Evolutionary conservation across 768 basidiomycete species (phyloP), one percentile per base, ranked within the genome.

Genomic region (Termitomyces sp.): DNA sequence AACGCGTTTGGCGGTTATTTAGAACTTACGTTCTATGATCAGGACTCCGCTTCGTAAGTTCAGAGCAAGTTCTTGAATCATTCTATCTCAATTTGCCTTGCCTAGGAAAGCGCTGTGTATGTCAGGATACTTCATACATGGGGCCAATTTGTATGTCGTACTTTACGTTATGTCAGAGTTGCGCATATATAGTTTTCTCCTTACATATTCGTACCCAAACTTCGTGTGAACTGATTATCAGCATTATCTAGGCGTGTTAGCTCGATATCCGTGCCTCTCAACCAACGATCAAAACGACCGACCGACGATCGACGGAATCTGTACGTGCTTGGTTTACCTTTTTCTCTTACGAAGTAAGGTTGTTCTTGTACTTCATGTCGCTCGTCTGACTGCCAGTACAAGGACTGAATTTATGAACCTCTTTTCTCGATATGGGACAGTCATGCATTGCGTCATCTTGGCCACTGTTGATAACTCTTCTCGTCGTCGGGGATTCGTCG

Each of bases 401-500:
- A 81, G 79, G 60, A 62, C 72, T 57, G 89, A 89, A 58, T 86
- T 89, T 62, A 67, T 77, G 26, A 73, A 75, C 40, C 62, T 86
- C 5, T 92, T 89, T 63, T 78, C 82, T 51, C 78, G 74, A 14
- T 84, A 80, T 61, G 90, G 90, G 33, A 79, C 73, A 9, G 87
- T 92, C 15, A 72, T 79, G 1, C 90, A 92, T 66, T 86, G 83
- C 21, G 90, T 92, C 23, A 89, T 92, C 50, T 77, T 92, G 19
- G 91, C 89, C 2, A 92, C 91, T 5, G 83, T 91, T 40, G 90
- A 92, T 64, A 89, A 87, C 62, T 85, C 89, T 42, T 91, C 90
- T 38, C 83, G 90, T 51, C 82, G 90, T 49, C 86, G 90, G 40
- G 90, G 90, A 2, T 92, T 92, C 66, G 75, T 92, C 31, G 90